Evolutionary conservation across 495 filamentous ascomycete species (phyloP).

Genomic region (Cercophora samala): DNA sequence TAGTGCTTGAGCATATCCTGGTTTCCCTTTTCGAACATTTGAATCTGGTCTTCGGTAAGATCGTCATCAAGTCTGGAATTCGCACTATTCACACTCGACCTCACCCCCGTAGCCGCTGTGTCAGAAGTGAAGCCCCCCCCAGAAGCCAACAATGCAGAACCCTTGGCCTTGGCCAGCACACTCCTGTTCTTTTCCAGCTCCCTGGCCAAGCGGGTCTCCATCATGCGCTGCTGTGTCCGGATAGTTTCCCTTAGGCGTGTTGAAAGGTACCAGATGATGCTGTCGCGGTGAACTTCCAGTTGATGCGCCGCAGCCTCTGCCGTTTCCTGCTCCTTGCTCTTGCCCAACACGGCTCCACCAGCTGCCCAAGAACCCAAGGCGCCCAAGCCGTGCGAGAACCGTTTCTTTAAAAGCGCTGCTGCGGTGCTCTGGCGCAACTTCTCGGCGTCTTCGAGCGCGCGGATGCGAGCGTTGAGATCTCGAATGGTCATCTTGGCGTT

Average conservation of each 20-base stretch:
- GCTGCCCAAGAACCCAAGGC: slow-evolving; percentile 71
- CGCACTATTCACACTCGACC: slow-evolving; percentile 15
- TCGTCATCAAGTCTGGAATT: slow-evolving; percentile 49
- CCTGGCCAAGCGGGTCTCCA: slow-evolving; percentile 78
- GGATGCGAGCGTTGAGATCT: slow-evolving; percentile 73
- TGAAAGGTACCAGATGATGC: slow-evolving; percentile 77
- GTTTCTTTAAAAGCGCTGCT: slow-evolving; percentile 60
- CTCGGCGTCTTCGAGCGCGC: slow-evolving; percentile 75
- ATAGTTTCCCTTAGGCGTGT: slow-evolving; percentile 70
- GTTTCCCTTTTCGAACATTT: slow-evolving; percentile 93
- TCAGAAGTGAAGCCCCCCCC: not conserved
- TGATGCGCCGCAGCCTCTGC: slow-evolving; percentile 66
- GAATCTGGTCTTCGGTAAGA: slow-evolving; percentile 76
- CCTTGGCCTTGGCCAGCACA: slow-evolving; percentile 66
- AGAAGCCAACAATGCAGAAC: slow-evolving; percentile 11
- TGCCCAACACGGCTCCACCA: slow-evolving; percentile 45
- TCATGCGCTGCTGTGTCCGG: slow-evolving; percentile 78
- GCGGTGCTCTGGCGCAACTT: slow-evolving; percentile 73
- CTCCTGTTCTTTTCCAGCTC: slow-evolving; percentile 88
- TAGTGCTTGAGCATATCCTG: slow-evolving; percentile 88
- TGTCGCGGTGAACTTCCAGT: slow-evolving; percentile 65
- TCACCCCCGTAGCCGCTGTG: not conserved
- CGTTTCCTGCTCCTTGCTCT: slow-evolving; percentile 58
- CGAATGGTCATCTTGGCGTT: slow-evolving; percentile 77
- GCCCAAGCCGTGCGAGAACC: slow-evolving; percentile 59